Conservation (phyloP, 2,329 filamentous ascomycete genomes). For the Aspergillus terreus region DNA sequence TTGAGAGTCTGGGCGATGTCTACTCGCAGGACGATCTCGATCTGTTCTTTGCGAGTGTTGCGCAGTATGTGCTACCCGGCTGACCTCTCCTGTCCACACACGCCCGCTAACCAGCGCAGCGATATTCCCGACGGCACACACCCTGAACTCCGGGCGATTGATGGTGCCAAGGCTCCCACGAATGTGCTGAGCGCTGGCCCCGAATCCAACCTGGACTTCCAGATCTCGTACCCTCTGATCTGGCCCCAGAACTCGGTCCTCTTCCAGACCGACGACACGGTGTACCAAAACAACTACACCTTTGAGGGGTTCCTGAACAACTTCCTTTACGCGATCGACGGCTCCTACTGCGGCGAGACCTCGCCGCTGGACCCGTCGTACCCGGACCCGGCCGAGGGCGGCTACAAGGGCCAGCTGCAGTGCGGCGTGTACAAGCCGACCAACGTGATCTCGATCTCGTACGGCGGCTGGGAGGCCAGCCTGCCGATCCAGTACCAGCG, state of each 20-base stretch:
- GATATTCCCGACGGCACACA: slow-evolving; percentile 39
- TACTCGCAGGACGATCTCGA: slow-evolving; percentile 46
- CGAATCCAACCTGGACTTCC: slow-evolving; percentile 46
- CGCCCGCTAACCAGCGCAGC: slow-evolving; percentile 15
- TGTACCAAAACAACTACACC: slow-evolving; percentile 37
- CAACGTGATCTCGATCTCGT: slow-evolving; percentile 36
- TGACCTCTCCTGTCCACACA: not conserved
- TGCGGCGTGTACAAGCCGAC: slow-evolving; percentile 42
- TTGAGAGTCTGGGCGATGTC: slow-evolving; percentile 43
- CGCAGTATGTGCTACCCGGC: slow-evolving; percentile 17
- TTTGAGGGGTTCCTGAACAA: slow-evolving; percentile 43
- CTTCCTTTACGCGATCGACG: slow-evolving; percentile 48
- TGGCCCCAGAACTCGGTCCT: slow-evolving; percentile 48
- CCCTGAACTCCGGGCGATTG: slow-evolving; percentile 37
- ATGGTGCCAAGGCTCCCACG: slow-evolving; percentile 37
- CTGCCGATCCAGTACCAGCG: slow-evolving; percentile 33
- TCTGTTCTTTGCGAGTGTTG: slow-evolving; percentile 37
- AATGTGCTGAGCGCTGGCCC: slow-evolving; percentile 27
- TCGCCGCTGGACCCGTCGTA: slow-evolving; percentile 41
- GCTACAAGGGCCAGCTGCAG: slow-evolving; percentile 41
- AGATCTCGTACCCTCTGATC: slow-evolving; percentile 46
- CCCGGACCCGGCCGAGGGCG: slow-evolving; percentile 35
- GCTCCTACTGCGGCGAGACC: slow-evolving; percentile 47
- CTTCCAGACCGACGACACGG: slow-evolving; percentile 45
- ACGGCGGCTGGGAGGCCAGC: slow-evolving; percentile 30